Percentiles rank a stretch among this genome's conserved stretches.
phyloP scores from a whole-genome alignment of 2,329 filamentous ascomycete species.

The Claviceps sp. region DNA sequence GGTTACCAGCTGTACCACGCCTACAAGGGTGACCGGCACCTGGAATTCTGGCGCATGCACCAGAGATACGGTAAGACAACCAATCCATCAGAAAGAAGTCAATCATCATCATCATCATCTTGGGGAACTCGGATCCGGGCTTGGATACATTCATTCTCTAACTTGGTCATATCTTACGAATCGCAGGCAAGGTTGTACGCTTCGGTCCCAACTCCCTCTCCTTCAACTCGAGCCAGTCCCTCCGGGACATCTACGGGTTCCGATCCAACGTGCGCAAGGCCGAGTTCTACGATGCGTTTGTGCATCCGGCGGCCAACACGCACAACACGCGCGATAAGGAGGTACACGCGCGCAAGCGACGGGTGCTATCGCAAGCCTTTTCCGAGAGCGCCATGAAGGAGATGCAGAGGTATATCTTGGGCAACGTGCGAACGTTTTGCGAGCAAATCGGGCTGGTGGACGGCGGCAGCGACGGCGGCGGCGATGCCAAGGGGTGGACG shows the following conservation, averaged over 20 bases:
- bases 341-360: constrained; percentile 55
- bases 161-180: no score
- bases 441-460: constrained; percentile 33
- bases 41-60: constrained; percentile 60
- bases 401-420: constrained; percentile 54
- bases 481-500: constrained; percentile 43
- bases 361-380: constrained; percentile 61
- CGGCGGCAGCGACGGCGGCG: constrained; percentile 22
- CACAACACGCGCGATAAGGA: constrained; percentile 59
- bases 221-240: constrained; percentile 58
- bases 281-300: constrained; percentile 61
- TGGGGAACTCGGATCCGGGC: no score
- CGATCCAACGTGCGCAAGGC: constrained; percentile 51
- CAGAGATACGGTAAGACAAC: constrained; percentile 47
- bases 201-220: constrained; percentile 67
- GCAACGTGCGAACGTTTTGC: constrained; percentile 55
- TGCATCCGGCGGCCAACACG: constrained; percentile 57
- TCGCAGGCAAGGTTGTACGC: constrained; percentile 50
- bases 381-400: constrained; percentile 51
- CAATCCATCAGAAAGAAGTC: no score
- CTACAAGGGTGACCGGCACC: constrained; percentile 60
- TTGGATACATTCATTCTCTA: no score
- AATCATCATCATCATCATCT: no score
- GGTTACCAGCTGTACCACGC: constrained; percentile 59
- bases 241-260: constrained; percentile 55